phyloP scores from a whole-genome alignment of 768 basidiomycete genomes.

The Lentinula raphanica region DNA sequence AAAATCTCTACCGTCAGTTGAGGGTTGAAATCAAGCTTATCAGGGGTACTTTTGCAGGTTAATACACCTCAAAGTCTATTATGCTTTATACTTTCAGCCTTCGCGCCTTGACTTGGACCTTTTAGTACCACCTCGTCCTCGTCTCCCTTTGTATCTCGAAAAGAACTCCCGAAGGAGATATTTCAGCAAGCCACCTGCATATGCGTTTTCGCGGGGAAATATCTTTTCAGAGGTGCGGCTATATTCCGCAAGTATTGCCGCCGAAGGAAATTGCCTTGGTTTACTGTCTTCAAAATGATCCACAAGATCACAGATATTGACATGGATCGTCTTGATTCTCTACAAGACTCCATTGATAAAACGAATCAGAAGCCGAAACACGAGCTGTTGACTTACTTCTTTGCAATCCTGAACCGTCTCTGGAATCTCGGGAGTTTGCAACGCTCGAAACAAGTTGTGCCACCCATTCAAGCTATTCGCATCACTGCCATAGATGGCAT shows the following conservation, averaged over 20 bases:
- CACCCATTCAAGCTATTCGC: not conserved
- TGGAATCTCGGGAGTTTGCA: not conserved
- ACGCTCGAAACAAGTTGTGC: not conserved
- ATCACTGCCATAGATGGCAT: slow-evolving; percentile 6
- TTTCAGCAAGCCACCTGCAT: slow-evolving; percentile 27
- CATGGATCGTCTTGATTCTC: slow-evolving; percentile 25
- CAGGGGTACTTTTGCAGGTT: too few species aligned
- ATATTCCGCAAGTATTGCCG: slow-evolving; percentile 26
- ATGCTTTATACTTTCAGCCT: too few species aligned
- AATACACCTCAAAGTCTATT: too few species aligned
- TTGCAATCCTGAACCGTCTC: slow-evolving; percentile 5
- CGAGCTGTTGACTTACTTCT: not conserved
- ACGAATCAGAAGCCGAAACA: too few species aligned
- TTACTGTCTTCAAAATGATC: slow-evolving; percentile 12
- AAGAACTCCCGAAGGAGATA: slow-evolving; percentile 26
- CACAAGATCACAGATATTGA: slow-evolving; percentile 37
- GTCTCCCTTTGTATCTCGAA: not conserved
- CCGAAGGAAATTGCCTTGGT: slow-evolving; percentile 19
- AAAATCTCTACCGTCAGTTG: too few species aligned
- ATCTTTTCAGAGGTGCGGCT: slow-evolving; percentile 18
- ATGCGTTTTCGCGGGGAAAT: slow-evolving; percentile 26
- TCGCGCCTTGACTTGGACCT: too few species aligned
- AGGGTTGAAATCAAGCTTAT: too few species aligned
- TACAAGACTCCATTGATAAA: too few species aligned
- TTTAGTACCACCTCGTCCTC: too few species aligned